Conservation (phyloP, 2,329 filamentous ascomycete species). For the Pseudocercospora crystallina region DNA sequence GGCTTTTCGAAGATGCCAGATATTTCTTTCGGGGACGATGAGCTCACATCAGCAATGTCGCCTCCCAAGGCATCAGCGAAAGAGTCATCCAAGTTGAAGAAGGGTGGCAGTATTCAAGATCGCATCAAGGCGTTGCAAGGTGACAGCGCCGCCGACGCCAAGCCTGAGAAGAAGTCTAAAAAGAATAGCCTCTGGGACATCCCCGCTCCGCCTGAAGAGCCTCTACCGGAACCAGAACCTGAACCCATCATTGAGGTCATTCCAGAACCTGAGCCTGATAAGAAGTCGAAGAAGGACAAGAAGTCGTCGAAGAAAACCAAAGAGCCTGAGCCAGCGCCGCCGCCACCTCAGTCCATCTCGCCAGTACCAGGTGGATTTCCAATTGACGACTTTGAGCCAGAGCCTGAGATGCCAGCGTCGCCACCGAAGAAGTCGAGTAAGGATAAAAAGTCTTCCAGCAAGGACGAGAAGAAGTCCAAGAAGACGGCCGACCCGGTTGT, state of each 20-base stretch:
- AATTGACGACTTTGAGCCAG: slow-evolving; percentile 39
- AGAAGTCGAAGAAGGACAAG: slow-evolving; percentile 27
- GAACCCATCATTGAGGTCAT: slow-evolving; percentile 25
- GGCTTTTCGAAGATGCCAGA: slow-evolving; percentile 45
- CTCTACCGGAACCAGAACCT: slow-evolving; percentile 28
- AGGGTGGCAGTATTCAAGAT: slow-evolving; percentile 51
- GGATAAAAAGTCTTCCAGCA: slow-evolving; percentile 25
- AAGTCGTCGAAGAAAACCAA: slow-evolving; percentile 24
- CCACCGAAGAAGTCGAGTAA: slow-evolving; percentile 25
- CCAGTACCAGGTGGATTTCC: slow-evolving; percentile 51
- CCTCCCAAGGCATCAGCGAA: slow-evolving; percentile 45
- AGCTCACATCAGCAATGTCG: slow-evolving; percentile 37
- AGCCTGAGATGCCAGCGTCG: slow-evolving; percentile 23
- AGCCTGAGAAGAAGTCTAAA: slow-evolving; percentile 35
- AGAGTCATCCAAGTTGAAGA: slow-evolving; percentile 43
- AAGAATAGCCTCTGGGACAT: slow-evolving; percentile 16
- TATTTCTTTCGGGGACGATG: slow-evolving; percentile 42
- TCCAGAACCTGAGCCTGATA: slow-evolving; percentile 34
- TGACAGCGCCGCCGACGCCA: slow-evolving; percentile 38
- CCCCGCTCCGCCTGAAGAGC: slow-evolving; percentile 31
- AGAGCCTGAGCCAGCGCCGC: slow-evolving; percentile 19
- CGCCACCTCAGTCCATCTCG: slow-evolving; percentile 24
- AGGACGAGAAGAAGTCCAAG: slow-evolving; percentile 24
- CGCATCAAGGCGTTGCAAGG: slow-evolving; percentile 50
- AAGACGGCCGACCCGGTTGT: slow-evolving; percentile 40